Conservation (phyloP, 2,329 filamentous ascomycete genomes). For the Apiospora arundinis region DNA sequence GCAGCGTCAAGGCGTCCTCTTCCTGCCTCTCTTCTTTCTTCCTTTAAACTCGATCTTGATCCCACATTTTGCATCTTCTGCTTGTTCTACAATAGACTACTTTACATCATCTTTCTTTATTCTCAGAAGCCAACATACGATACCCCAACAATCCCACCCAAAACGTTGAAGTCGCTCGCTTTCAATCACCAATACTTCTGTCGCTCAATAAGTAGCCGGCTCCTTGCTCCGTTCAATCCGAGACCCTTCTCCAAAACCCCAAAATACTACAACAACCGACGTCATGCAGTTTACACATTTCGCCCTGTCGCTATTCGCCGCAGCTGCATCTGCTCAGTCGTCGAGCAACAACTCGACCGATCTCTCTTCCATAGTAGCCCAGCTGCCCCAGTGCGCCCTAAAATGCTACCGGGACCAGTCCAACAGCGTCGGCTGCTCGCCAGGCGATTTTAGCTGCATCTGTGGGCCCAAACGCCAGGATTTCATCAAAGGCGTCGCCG, state of each 20-base stretch:
- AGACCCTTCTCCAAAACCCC: neutral
- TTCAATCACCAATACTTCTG: neutral
- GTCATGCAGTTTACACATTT: conserved; percentile 32
- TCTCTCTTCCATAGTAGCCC: conserved; percentile 36
- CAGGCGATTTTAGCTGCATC: conserved; percentile 39
- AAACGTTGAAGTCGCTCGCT: no score
- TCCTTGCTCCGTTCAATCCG: conserved; percentile 7
- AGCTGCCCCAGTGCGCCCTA: conserved; percentile 39
- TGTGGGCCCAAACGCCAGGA: conserved; percentile 33
- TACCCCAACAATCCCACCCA: neutral
- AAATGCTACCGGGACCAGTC: conserved; percentile 34
- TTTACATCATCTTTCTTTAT: neutral
- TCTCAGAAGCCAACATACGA: no score
- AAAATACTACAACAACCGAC: conserved; percentile 16
- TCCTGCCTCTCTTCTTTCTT: neutral
- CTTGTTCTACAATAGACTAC: no score
- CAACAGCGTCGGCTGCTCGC: conserved; percentile 32
- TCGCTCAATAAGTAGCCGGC: neutral
- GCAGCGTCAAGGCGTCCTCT: neutral
- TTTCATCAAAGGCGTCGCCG: conserved; percentile 33
- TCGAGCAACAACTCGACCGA: conserved; percentile 31
- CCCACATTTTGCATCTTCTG: neutral
- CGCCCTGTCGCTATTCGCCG: conserved; percentile 34
- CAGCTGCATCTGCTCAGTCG: conserved; percentile 32
- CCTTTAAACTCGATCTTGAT: neutral